Evolutionary conservation across 2,329 filamentous ascomycete genomes (phyloP), one percentile per base, ranked within the genome.

Genomic region (Stromatinia cepivora): DNA sequence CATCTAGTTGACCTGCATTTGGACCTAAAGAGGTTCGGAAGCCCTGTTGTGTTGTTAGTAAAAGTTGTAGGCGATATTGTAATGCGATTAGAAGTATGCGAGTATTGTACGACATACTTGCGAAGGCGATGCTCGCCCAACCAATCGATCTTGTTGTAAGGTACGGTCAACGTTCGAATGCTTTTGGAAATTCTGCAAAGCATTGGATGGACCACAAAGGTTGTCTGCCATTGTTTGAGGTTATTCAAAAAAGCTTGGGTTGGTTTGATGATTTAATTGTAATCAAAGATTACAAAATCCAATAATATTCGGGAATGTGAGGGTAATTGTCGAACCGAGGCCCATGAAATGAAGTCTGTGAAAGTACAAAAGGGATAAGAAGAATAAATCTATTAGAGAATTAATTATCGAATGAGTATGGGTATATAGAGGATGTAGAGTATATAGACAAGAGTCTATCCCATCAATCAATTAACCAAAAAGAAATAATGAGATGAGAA

Each of bases 181-280:
- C 79, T 92, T 91, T 78, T 90, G 88, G 79, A 92, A 89, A 75
- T 86, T 89, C 76, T 91, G 88, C 52, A 92, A 84, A 72, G 89
- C 84, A 79, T 91, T 92, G 13, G 90, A 90, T 20, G 90, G 90
- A 69, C 90, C 90, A 79, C 90, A 92, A 67, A 91, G 82, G 74
- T 86, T 84, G 76, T 91, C 88, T 66, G 86, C 83, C 89, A 91
- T 91, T 75, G 28, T 75, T 39, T 50, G 22, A n/a, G 3, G 22
- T 54, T 53, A 25, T 57, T 31, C 20, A 22, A 22, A 22, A 22
- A 57, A 57, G 34, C 15, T n/a, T 11, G 28, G 13, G 25, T 4
- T 34, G 20, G 9, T 31, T 48, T 48, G 39, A 34, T 36, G 22
- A 36, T 20, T 5, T 48, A 31, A 25, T 59, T 25, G 20, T 48